Base-by-base conservation (phyloP, 345 rosid species). In the Pistacia vera region DNA sequence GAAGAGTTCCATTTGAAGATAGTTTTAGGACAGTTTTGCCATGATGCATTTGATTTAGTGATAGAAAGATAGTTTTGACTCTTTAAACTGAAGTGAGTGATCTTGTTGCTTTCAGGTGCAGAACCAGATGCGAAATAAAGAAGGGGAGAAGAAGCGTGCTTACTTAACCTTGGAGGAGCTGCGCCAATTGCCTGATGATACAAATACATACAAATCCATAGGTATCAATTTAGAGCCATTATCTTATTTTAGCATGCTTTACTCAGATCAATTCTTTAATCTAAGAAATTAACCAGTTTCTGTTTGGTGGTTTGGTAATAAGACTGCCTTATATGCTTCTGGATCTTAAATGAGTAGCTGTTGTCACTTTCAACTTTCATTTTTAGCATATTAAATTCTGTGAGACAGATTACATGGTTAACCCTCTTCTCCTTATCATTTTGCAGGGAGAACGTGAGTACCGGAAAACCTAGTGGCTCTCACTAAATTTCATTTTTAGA, bases 401-500 rank as follows among this genome's bases (percentile, higher is more conserved):
- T 9, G 35, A 17, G 48, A 30, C 35, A 68, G 46, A 16, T 74
- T 22, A 46, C 36, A n/a, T 48, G 30, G 56, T 61, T 41, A 60
- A 65, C 14, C 5, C 30, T 20, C 51, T 44, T 70, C 46, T 70
- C 41, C 75, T 38, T 75, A 44, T 80, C 82, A 68, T 83, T 84
- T 82, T 90, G 86, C 98, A 93, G 98, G 98, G 79, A 88, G 98
- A 87, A 96, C 90, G 98, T 96, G 91, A 93, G 99, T 88, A 64
- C 71, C 59, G 64, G 73, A 56, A 70, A 66, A 62, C 80, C 51
- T 46, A 44, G 66, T 61, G 30, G 17, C 9, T 73, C 25, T 72
- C 16, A 69, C 12, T 73, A 36, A 63, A 30, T 36, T 60, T 56
- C 75, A 62, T 66, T 60, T 68, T 18, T 68, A 18, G 52, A 62